These are phyloP conservation scores for Phytomonas sp. DNA, from an alignment of 208 protist species.

Conservation along the genomic window DNA sequence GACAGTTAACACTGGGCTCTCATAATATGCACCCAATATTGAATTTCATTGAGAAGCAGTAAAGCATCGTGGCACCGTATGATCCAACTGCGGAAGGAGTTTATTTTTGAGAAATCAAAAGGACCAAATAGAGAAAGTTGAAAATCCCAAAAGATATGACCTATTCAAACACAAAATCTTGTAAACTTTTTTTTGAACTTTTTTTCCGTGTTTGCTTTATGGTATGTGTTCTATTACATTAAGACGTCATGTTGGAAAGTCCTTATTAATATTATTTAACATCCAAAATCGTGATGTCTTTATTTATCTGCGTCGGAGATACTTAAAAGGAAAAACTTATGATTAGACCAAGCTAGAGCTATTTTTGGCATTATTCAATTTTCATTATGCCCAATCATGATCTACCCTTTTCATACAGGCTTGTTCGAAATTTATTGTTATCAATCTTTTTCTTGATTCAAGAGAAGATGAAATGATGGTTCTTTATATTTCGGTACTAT, in stretches of 20 bases:
- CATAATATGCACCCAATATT: neutral
- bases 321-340: neutral
- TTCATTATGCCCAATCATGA: neutral
- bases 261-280: neutral
- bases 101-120: neutral
- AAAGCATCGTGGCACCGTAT: neutral
- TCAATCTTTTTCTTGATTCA: neutral
- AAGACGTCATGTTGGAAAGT: neutral
- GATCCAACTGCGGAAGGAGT: neutral
- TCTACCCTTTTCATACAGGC: neutral
- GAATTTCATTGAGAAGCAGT: neutral
- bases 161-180: neutral
- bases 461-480: neutral
- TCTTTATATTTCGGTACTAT: conserved; percentile 2
- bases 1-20: neutral
- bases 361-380: neutral
- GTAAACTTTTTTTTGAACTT: neutral
- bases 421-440: neutral
- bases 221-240: neutral
- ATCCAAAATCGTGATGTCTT: neutral
- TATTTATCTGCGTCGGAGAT: neutral
- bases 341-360: neutral
- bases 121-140: neutral
- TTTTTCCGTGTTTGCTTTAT: neutral
- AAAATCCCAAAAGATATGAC: neutral